Evolutionary conservation across 2,329 filamentous ascomycete genomes (phyloP), one percentile per base, ranked within the genome.

Genomic region (Chaetomium globosum): DNA sequence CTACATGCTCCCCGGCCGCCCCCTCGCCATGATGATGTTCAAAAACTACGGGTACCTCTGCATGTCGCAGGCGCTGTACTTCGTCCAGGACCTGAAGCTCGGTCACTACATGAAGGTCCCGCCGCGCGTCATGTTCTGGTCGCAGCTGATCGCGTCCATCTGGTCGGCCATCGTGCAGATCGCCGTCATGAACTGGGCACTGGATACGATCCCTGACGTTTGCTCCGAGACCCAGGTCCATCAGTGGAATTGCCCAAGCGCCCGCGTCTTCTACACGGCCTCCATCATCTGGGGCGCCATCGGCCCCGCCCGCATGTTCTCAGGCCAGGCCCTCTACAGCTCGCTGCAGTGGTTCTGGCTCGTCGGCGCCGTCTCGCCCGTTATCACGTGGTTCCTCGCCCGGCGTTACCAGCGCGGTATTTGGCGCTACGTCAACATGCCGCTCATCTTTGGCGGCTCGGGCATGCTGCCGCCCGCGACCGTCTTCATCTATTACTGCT

Each of bases 1-100:
- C 6, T 91, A 91, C 75, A 88, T 91, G 81, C 83, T 89, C 58
- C 89, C 89, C 0, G 89, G 89, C 30, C 82, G 83, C 3, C 89
- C 89, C 1, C 80, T 91, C 66, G 88, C 88, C 56, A 88, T 91
- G 83, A 92, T 92, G 88, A 83, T 91, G 78, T 91, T 91, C 80
- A 91, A 91, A 77, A 89, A 87, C 67, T 91, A 89, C 71, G 87
- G 87, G 59, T 90, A 89, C 73, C 84, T 90, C 63, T 86, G 82
- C 76, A 89, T 89, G 85, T 80, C 80, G 19, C 86, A 89, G 74
- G 87, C 85, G 0, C 79, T 89, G 58, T 87, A 84, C 74, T 89
- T 89, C 74, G 80, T 82, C 5, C 85, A 87, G 73, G 87, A 89
- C 70, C 80, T 89, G 71, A 89, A 89, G 74, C 80, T 89, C 2